These are phyloP conservation scores for Penicillium aurantiogriseum DNA, from an alignment of 2,329 filamentous ascomycete species.

Conservation along the genomic window DNA sequence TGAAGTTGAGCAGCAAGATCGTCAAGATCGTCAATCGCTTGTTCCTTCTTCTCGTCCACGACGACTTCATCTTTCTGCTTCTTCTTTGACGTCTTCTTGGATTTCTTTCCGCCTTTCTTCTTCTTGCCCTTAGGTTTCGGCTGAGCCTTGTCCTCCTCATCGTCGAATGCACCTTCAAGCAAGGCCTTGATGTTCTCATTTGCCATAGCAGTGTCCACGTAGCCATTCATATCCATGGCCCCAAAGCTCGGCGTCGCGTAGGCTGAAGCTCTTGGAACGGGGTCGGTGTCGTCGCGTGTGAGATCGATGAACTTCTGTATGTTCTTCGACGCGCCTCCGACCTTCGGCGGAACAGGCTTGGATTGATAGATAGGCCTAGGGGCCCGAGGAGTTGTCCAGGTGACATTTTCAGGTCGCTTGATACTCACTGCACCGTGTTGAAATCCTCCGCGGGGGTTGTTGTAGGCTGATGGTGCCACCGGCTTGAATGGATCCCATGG, in stretches of 20 bases:
- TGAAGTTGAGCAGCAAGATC: constrained; percentile 46
- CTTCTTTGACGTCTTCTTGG: constrained; percentile 13
- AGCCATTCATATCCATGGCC: constrained; percentile 53
- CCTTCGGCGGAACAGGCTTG: constrained; percentile 39
- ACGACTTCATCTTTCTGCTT: background rate
- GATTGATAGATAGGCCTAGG: constrained; percentile 56
- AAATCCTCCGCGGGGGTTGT: constrained; percentile 33
- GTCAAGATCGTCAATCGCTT: constrained; percentile 38
- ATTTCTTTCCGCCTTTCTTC: constrained; percentile 20
- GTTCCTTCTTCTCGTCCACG: constrained; percentile 16
- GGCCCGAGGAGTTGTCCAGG: constrained; percentile 50
- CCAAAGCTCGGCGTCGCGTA: constrained; percentile 51
- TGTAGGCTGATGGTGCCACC: constrained; percentile 39
- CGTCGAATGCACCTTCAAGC: constrained; percentile 52
- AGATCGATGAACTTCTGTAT: constrained; percentile 51
- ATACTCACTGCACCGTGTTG: constrained; percentile 42
- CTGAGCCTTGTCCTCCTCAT: constrained; percentile 41
- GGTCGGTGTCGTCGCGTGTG: constrained; percentile 50
- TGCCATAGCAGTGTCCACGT: constrained; percentile 50
- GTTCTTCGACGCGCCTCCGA: constrained; percentile 45
- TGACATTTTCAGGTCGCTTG: constrained; percentile 49
- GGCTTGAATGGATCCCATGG: constrained; percentile 43
- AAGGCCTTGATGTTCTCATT: constrained; percentile 53
- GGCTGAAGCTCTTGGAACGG: constrained; percentile 45
- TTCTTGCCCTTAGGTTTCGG: constrained; percentile 43